Conservation (phyloP, 2,329 filamentous ascomycete genomes). For the Ophiostoma sp. region DNA sequence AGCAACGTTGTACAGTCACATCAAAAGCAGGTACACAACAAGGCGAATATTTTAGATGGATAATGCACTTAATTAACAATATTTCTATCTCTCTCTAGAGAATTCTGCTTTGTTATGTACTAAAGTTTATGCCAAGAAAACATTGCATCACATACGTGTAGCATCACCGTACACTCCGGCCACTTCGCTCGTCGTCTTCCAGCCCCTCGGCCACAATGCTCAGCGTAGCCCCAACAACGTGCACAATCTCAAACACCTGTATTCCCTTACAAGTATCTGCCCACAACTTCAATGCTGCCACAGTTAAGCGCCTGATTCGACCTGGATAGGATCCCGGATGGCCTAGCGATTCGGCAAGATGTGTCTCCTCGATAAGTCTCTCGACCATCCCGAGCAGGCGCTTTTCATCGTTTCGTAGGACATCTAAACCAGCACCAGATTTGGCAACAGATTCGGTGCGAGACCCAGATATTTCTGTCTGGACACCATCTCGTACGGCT, state of each 20-base stretch:
- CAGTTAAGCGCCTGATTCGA: not conserved
- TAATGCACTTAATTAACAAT: no score
- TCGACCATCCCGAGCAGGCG: slow-evolving; percentile 16
- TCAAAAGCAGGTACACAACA: not conserved
- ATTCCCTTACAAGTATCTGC: slow-evolving; percentile 11
- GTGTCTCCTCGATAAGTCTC: slow-evolving; percentile 15
- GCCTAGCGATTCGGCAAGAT: slow-evolving; percentile 9
- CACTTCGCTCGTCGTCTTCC: not conserved
- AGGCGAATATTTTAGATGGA: not conserved
- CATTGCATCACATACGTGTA: no score
- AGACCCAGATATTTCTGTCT: not conserved
- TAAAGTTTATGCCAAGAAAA: not conserved
- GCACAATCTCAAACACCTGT: slow-evolving; percentile 16
- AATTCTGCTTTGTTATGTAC: not conserved
- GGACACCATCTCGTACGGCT: not conserved
- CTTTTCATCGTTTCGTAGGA: slow-evolving; percentile 8
- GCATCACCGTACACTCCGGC: not conserved
- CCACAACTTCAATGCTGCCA: slow-evolving; percentile 13
- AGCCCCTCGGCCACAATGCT: slow-evolving; percentile 10
- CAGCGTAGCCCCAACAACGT: slow-evolving; percentile 13
- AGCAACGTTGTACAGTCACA: not conserved
- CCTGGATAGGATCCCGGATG: not conserved
- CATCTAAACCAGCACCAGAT: not conserved
- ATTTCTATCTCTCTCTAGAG: no score
- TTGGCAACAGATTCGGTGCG: not conserved